Evolutionary conservation across 306 rosid species (phyloP).

Genomic region (Malus asiatica): DNA sequence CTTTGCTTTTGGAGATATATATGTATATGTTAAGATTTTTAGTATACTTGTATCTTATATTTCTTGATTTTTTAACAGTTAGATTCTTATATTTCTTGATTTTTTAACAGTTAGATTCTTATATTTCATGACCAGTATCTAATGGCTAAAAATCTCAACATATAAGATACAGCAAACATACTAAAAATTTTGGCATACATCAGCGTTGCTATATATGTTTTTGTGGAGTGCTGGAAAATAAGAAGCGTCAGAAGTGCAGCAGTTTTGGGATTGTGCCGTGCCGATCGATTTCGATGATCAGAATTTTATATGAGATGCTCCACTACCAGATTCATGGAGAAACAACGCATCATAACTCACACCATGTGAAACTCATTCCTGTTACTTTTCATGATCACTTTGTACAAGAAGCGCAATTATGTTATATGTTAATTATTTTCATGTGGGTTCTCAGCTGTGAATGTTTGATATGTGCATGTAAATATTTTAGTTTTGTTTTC

Average conservation of each 20-base stretch:
- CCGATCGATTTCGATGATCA: not conserved
- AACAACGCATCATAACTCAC: not conserved
- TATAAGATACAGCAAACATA: too few species aligned
- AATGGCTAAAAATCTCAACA: not conserved
- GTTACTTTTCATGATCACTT: not conserved
- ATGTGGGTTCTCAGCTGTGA: not conserved
- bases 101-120: too few species aligned
- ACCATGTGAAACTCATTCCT: not conserved
- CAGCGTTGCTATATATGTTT: not conserved
- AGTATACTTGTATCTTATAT: not conserved
- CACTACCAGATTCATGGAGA: not conserved
- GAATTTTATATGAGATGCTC: not conserved
- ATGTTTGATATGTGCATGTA: not conserved
- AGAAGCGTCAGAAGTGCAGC: not conserved
- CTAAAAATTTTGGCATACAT: not conserved
- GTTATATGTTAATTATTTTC: not conserved
- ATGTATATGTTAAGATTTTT: not conserved
- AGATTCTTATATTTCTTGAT: too few species aligned
- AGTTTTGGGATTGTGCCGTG: not conserved
- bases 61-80: too few species aligned
- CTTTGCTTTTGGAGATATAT: constrained; percentile 21
- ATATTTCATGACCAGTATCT: not conserved
- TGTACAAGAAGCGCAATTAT: not conserved
- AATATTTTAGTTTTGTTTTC: not conserved
- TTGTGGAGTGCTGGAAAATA: constrained; percentile 24